These are phyloP conservation scores for Prunus mume DNA, from an alignment of 306 rosid genomes.

Conservation along the genomic window DNA sequence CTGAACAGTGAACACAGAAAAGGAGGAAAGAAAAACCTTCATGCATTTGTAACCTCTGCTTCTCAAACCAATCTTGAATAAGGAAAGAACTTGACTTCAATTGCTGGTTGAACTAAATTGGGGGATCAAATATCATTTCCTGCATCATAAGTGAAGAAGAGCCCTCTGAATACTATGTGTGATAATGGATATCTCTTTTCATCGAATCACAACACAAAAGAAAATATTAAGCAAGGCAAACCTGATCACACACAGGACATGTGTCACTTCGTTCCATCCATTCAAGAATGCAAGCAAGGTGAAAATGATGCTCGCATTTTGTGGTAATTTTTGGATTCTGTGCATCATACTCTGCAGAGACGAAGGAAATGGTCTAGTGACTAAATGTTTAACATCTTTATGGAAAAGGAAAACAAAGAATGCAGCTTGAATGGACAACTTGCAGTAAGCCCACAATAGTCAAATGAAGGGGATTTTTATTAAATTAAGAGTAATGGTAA, in stretches of 20 bases:
- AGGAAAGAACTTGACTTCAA: constrained; percentile 15
- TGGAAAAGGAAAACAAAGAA: constrained; percentile 5
- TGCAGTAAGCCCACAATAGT: background rate
- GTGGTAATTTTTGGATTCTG: constrained; percentile 76
- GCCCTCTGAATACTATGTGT: background rate
- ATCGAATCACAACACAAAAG: constrained; percentile 5
- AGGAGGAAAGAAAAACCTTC: constrained; percentile 15
- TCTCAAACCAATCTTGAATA: constrained; percentile 33
- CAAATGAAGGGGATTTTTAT: background rate
- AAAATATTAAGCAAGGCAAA: constrained; percentile 27
- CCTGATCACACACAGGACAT: constrained; percentile 95
- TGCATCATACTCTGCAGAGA: constrained; percentile 64
- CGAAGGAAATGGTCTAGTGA: constrained; percentile 11
- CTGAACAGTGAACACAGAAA: constrained; percentile 5
- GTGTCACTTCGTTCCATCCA: constrained; percentile 97
- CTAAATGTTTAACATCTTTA: constrained; percentile 9
- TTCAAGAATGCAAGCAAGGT: constrained; percentile 96
- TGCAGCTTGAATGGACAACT: background rate
- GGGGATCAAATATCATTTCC: constrained; percentile 74
- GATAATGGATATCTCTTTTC: background rate
- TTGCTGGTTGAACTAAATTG: constrained; percentile 45
- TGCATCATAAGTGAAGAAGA: constrained; percentile 39
- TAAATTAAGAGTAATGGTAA: background rate
- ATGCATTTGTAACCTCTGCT: constrained; percentile 31
- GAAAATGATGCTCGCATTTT: constrained; percentile 87